A percentile compares a stretch with the other conserved stretches of the same genome.
These are phyloP conservation scores for Cadophora luteo-olivacea DNA, from an alignment of 2,329 filamentous ascomycete species.

Conservation along the genomic window DNA sequence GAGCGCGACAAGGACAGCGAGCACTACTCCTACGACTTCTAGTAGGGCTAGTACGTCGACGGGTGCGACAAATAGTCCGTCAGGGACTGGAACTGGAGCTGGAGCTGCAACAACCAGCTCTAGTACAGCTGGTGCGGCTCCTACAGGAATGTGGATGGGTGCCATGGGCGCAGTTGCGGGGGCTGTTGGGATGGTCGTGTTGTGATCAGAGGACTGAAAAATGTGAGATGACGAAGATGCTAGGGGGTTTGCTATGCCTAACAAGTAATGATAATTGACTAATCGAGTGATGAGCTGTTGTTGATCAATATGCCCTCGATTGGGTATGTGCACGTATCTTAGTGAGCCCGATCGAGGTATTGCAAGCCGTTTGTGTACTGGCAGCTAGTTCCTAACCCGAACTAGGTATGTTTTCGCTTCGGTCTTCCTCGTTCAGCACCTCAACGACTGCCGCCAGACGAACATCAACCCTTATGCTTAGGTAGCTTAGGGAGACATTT, in stretches of 20 bases:
- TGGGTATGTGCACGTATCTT: too few species aligned
- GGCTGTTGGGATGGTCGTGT: constrained; percentile 40
- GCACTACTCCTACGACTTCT: not conserved
- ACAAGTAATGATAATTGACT: not conserved
- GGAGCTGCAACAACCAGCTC: constrained; percentile 29
- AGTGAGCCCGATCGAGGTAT: too few species aligned
- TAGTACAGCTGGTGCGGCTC: constrained; percentile 41
- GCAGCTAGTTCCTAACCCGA: too few species aligned
- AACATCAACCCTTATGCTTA: too few species aligned
- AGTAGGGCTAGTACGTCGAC: not conserved
- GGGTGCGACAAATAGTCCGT: not conserved
- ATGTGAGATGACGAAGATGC: not conserved
- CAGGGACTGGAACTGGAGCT: not conserved
- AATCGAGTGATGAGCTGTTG: not conserved
- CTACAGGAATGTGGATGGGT: constrained; percentile 38
- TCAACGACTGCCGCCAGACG: too few species aligned
- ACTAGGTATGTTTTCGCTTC: too few species aligned
- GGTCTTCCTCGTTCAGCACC: too few species aligned
- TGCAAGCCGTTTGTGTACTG: too few species aligned
- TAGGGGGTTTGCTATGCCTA: too few species aligned
- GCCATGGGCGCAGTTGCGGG: constrained; percentile 41
- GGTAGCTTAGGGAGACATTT: too few species aligned
- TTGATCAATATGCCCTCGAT: not conserved
- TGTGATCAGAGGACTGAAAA: constrained; percentile 30
- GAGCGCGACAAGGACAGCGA: constrained; percentile 45